Percentiles rank a stretch among this genome's conserved stretches.
Evolutionary conservation across 2,329 filamentous ascomycete species (phyloP).

Genomic region (Graphilbum ipis-grandicollis): DNA sequence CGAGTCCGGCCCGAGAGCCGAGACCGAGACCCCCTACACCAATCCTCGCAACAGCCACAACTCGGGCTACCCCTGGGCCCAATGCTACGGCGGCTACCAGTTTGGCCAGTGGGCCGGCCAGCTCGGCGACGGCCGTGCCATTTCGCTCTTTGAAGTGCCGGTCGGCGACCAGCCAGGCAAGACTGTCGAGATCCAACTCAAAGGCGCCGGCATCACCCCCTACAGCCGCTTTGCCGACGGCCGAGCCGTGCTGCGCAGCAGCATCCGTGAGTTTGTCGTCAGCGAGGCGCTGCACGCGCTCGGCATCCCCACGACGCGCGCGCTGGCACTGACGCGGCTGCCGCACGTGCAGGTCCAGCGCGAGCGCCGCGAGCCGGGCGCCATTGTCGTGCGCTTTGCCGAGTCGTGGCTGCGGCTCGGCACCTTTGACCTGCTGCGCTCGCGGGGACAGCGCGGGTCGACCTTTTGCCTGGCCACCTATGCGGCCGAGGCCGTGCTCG

Average conservation of each 20-base stretch:
- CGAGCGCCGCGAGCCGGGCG: slow-evolving; percentile 73
- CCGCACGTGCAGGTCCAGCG: slow-evolving; percentile 57
- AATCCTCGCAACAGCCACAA: no score
- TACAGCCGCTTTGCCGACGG: slow-evolving; percentile 96
- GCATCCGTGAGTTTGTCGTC: slow-evolving; percentile 86
- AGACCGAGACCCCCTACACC: background rate
- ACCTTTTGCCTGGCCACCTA: slow-evolving; percentile 65
- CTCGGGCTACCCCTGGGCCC: slow-evolving; percentile 80
- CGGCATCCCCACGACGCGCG: slow-evolving; percentile 70
- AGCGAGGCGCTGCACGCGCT: slow-evolving; percentile 80
- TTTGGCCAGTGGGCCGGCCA: slow-evolving; percentile 89
- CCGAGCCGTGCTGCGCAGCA: slow-evolving; percentile 79
- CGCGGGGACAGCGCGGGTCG: slow-evolving; percentile 59
- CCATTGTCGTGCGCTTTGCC: slow-evolving; percentile 83
- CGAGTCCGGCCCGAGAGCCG: background rate
- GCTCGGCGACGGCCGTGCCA: slow-evolving; percentile 83
- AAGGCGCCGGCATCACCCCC: slow-evolving; percentile 82
- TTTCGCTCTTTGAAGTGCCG: slow-evolving; percentile 71
- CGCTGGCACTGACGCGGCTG: slow-evolving; percentile 63
- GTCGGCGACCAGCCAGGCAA: background rate
- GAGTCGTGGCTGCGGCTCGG: slow-evolving; percentile 83
- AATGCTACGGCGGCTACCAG: slow-evolving; percentile 81
- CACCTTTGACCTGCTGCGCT: slow-evolving; percentile 86
- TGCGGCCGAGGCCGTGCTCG: slow-evolving; percentile 71
- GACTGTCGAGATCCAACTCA: slow-evolving; percentile 75